Evolutionary conservation across 225 moss, liverwort and hornwort species (phyloP).

Genomic region (Sphagnum contortum): DNA sequence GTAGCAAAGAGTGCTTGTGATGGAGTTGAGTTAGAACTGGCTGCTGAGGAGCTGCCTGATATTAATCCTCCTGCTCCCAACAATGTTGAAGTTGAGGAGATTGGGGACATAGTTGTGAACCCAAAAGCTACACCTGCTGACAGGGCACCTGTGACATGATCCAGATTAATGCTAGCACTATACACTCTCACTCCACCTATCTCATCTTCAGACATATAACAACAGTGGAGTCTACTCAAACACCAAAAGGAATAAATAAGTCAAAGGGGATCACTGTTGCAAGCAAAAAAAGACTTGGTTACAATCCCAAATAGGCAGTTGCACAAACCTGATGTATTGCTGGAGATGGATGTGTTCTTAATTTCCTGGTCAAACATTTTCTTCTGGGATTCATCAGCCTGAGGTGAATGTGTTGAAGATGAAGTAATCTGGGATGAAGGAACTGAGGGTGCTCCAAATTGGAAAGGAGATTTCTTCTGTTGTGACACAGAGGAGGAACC

Average conservation of each 20-base stretch:
- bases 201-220: too few relatives aligned
- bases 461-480: constrained; percentile 17
- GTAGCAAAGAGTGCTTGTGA: constrained; percentile 18
- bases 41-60: constrained; percentile 6
- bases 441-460: constrained; percentile 25
- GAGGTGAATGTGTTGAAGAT: constrained; percentile 18
- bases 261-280: too few relatives aligned
- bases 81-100: background rate
- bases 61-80: background rate
- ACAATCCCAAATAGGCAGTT: too few relatives aligned
- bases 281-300: too few relatives aligned
- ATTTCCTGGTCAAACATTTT: constrained; percentile 38
- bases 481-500: constrained; percentile 30
- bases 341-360: background rate
- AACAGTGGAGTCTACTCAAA: too few relatives aligned
- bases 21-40: constrained; percentile 10
- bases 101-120: constrained; percentile 18
- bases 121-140: constrained; percentile 28
- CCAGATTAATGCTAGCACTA: too few relatives aligned
- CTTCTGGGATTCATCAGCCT: constrained; percentile 29
- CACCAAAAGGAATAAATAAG: too few relatives aligned
- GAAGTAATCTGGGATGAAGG: constrained; percentile 8
- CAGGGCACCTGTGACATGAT: too few relatives aligned
- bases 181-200: too few relatives aligned
- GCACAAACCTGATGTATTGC: constrained; percentile 18